These are phyloP conservation scores for Puccinia coronata DNA, from an alignment of 1,284 basidiomycete genomes.

Conservation along the genomic window DNA sequence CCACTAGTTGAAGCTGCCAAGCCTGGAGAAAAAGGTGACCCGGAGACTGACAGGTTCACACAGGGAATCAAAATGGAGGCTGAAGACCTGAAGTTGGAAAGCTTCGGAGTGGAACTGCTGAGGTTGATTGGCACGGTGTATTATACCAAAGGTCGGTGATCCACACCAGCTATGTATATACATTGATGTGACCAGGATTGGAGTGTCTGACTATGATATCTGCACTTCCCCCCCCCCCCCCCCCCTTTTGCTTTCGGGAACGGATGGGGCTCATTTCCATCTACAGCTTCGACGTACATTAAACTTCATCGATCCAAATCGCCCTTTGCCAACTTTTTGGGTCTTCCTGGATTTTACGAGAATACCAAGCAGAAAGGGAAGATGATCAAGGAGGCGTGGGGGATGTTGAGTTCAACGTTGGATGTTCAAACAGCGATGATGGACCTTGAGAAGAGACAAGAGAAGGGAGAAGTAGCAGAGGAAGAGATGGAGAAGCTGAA, in stretches of 20 bases:
- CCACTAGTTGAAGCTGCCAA: constrained; percentile 85
- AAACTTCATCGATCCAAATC: constrained; percentile 63
- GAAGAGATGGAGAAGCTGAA: constrained; percentile 80
- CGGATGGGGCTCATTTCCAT: too few species aligned
- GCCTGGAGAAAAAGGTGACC: constrained; percentile 30
- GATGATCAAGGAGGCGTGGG: constrained; percentile 85
- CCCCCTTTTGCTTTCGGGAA: too few species aligned
- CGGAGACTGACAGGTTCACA: constrained; percentile 63
- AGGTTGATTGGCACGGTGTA: constrained; percentile 56
- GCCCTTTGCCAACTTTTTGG: constrained; percentile 76
- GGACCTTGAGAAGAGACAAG: constrained; percentile 75
- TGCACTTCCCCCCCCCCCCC: too few species aligned
- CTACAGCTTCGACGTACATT: constrained; percentile 86
- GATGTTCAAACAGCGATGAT: constrained; percentile 65
- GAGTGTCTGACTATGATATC: constrained; percentile 2
- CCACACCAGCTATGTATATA: too few species aligned
- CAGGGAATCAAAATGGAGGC: constrained; percentile 79
- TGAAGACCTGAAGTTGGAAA: constrained; percentile 95
- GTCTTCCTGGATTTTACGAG: constrained; percentile 84
- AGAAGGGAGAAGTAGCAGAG: constrained; percentile 49
- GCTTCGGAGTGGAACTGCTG: constrained; percentile 89
- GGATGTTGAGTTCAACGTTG: constrained; percentile 81
- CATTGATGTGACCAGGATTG: not conserved
- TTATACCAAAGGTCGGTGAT: constrained; percentile 37
- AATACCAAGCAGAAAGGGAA: constrained; percentile 82